A percentile compares a stretch with the other conserved stretches of the same genome.
These are phyloP conservation scores for Hyaloscypha hepaticicola DNA, from an alignment of 495 filamentous ascomycete species.

Conservation along the genomic window DNA sequence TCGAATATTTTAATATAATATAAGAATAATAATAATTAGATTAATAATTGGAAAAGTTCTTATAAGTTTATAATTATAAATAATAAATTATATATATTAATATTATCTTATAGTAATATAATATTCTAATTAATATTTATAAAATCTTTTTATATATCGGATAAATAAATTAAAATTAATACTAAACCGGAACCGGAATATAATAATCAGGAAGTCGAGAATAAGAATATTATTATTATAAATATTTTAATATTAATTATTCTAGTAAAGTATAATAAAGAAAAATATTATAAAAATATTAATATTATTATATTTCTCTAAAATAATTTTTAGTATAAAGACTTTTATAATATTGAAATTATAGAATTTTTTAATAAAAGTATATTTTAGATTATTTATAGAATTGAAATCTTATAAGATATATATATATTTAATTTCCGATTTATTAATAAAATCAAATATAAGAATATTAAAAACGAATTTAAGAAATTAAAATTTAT, in stretches of 20 bases:
- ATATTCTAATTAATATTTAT: no score
- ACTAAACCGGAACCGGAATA: no score
- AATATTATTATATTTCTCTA: not conserved
- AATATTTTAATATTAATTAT: not conserved
- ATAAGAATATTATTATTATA: not conserved
- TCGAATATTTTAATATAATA: no score
- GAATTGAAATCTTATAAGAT: not conserved
- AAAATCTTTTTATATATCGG: no score
- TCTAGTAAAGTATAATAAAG: not conserved
- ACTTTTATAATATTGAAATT: not conserved
- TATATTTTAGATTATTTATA: not conserved
- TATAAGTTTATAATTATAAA: not conserved
- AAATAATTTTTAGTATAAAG: no score
- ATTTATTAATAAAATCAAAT: not conserved
- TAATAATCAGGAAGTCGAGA: no score
- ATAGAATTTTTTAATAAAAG: no score
- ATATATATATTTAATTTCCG: no score
- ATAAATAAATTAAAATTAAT: no score
- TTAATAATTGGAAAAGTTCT: not conserved
- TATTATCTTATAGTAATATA: not conserved
- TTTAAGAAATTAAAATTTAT: not conserved
- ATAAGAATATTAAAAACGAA: not conserved
- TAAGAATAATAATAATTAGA: no score
- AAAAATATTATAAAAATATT: no score
- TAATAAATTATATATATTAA: slow-evolving; percentile 7